Evolutionary conservation across 176 grass and related monocot genomes (phyloP), one percentile per base, ranked within the genome.

Genomic region (Ampelocalamus luodianensis): DNA sequence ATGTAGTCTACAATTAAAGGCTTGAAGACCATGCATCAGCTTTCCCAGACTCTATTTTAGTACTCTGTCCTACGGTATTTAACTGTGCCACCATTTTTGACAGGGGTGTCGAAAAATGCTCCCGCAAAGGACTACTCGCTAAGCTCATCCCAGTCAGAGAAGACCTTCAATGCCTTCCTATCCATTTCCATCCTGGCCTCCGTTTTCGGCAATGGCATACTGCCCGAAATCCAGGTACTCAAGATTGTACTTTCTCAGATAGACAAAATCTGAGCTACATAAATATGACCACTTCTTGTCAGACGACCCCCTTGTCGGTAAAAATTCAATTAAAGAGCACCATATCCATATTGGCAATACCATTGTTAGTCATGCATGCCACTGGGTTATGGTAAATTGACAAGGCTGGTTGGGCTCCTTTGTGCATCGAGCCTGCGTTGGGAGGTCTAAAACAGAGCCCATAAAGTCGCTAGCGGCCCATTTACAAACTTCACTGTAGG

Each of bases 181-280:
- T 95, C 96, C 49, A 93, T 98, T 79, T 93, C 93, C 58, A 98
- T 98, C 79, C 87, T 98, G 48, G 96, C 96, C 10, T 92, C 96
- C 1, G 91, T 95, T 71, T 95, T 93, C 50, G 96, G 96, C 32
- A 98, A 98, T 10, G 96, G 96, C 56, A 98, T 98, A 81, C 83
- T 98, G 77, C 96, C 96, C 39, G 96, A 98, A 90, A 98, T 98
- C 48, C 96, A 98, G 88, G 96, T 98, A 86, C 46, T 60, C 10
- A 34, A 46, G 4, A 55, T 37, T 76, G 37, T 14, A 58, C 9
- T 5, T 56, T 78, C 14, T 59, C 6, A 58, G 63, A 10, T 42
- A 8, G 18, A 83, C 15, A 63, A 17, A 50, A 26, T 5, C 1
- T 37, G 14, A 26, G 44, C 5, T 22, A 65, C 20, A 43, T 77